Evolutionary conservation across 306 rosid species (phyloP).

Genomic region (Rosa multiflora): DNA sequence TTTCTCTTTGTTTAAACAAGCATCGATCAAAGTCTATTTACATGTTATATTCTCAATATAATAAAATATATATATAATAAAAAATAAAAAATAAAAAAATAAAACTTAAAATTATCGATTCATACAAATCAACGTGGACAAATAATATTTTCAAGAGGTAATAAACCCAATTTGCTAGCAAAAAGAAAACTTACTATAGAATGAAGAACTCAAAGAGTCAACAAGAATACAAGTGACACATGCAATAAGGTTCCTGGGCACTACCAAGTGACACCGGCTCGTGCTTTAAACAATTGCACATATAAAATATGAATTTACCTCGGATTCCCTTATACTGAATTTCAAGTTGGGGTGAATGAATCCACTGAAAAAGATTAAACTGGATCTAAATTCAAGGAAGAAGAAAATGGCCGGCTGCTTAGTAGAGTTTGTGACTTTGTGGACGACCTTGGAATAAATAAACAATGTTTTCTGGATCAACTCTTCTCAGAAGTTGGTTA

Average conservation of each 20-base stretch:
- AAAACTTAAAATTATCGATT: background rate
- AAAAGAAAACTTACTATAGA: background rate
- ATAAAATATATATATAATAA: no score
- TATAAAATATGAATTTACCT: background rate
- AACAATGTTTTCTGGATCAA: background rate
- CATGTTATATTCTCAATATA: background rate
- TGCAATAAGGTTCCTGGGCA: background rate
- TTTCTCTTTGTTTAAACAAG: background rate
- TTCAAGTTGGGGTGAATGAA: background rate
- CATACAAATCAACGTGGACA: background rate
- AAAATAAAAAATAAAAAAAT: background rate
- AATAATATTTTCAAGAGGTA: background rate
- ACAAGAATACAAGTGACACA: background rate
- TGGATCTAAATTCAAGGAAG: constrained; percentile 10
- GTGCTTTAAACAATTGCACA: constrained; percentile 4
- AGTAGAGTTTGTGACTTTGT: background rate
- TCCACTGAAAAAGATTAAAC: background rate
- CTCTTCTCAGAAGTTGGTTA: background rate
- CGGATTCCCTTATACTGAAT: background rate
- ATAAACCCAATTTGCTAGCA: background rate
- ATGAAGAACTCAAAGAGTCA: background rate
- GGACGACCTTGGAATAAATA: background rate
- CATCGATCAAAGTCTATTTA: background rate
- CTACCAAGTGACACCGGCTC: background rate
- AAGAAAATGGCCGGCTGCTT: background rate